These are phyloP conservation scores for Panicum virgatum DNA, from an alignment of 202 grass and related monocot species.

Conservation along the genomic window DNA sequence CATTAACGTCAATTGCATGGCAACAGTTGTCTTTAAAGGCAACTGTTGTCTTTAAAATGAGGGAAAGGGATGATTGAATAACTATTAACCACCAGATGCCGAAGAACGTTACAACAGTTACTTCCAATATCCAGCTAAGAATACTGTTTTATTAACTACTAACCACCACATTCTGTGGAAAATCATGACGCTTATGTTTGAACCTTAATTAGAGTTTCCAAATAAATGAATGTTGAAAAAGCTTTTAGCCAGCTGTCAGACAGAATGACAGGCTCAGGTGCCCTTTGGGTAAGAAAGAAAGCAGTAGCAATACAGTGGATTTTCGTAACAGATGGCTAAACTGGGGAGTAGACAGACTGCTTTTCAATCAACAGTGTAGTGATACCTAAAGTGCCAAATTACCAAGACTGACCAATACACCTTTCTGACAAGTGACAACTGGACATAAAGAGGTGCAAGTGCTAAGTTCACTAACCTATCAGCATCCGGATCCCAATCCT, in stretches of 20 bases:
- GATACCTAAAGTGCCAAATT: slow-evolving; percentile 22
- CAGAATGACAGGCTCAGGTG: neutral
- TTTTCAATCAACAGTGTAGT: slow-evolving; percentile 17
- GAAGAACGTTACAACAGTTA: neutral
- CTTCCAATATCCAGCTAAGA: slow-evolving; percentile 14
- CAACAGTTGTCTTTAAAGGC: neutral
- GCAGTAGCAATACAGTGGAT: slow-evolving; percentile 1
- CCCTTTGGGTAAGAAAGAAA: slow-evolving; percentile 24
- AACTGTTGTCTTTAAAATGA: neutral
- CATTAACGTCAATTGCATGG: neutral
- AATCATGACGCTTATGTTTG: neutral
- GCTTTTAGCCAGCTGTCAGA: neutral
- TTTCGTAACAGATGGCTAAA: slow-evolving; percentile 14
- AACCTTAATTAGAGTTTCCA: slow-evolving; percentile 1
- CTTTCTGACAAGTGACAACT: neutral
- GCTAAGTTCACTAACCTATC: slow-evolving; percentile 59
- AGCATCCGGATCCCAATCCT: slow-evolving; percentile 98
- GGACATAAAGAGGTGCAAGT: neutral
- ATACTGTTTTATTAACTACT: neutral
- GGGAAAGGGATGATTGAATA: slow-evolving; percentile 12
- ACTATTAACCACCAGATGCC: neutral
- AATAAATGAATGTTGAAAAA: slow-evolving; percentile 7
- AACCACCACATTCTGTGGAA: neutral
- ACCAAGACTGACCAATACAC: neutral
- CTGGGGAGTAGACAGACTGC: neutral